Conservation (phyloP, 1,284 basidiomycete genomes). For the Naganishia sp. region DNA sequence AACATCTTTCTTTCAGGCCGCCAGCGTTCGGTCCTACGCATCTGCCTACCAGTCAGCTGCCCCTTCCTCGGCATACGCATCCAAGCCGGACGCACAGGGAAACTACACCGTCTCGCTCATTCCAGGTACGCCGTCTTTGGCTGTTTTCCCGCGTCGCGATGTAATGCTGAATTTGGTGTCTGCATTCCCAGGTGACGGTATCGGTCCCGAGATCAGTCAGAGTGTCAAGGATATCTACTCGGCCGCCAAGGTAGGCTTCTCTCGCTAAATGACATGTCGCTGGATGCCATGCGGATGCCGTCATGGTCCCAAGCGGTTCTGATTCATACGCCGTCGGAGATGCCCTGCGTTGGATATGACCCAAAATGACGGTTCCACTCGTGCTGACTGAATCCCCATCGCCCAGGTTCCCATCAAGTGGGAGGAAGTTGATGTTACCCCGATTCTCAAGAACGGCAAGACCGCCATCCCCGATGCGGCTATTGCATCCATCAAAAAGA, state of each 20-base stretch:
- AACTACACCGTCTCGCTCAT: slow-evolving; percentile 69
- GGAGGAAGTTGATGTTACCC: slow-evolving; percentile 98
- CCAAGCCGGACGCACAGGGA: slow-evolving; percentile 81
- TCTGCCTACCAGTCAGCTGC: slow-evolving; percentile 51
- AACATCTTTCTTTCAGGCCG: slow-evolving; percentile 23
- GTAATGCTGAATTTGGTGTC: slow-evolving; percentile 1
- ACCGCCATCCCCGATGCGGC: slow-evolving; percentile 93
- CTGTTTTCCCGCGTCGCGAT: slow-evolving; percentile 5
- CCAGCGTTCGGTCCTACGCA: slow-evolving; percentile 41
- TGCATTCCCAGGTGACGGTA: slow-evolving; percentile 59
- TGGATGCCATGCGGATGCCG: not conserved
- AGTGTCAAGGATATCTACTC: slow-evolving; percentile 92
- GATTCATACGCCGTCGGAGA: too few relatives aligned
- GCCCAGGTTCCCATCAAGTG: slow-evolving; percentile 88
- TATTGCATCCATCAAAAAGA: slow-evolving; percentile 89
- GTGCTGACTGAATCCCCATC: not conserved
- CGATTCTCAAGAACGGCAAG: slow-evolving; percentile 90
- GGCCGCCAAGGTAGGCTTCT: slow-evolving; percentile 65
- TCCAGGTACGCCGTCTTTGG: slow-evolving; percentile 37
- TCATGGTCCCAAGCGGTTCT: too few relatives aligned
- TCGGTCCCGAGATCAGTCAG: slow-evolving; percentile 97
- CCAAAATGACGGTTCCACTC: too few relatives aligned
- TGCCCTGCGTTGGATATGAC: too few relatives aligned
- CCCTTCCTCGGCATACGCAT: slow-evolving; percentile 81
- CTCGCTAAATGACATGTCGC: slow-evolving; percentile 47